These are phyloP conservation scores for Cucumis cinereus DNA, from an alignment of 306 rosid species.

Conservation along the genomic window DNA sequence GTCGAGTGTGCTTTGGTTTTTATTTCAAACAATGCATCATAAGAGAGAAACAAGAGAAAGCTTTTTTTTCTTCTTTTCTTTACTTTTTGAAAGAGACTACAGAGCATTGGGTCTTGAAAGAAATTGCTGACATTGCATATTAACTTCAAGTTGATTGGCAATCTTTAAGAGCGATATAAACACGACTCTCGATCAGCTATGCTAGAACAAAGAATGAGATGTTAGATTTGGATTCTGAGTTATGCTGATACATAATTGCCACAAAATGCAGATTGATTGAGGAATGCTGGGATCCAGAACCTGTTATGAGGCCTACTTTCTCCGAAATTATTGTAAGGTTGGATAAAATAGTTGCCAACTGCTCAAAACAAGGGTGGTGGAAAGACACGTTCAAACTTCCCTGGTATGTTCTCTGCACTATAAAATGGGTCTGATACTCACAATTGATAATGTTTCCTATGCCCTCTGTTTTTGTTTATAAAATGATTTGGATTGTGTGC, in stretches of 20 bases:
- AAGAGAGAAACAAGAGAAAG: neutral
- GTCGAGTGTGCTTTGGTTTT: neutral
- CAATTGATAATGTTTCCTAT: neutral
- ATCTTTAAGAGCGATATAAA: neutral
- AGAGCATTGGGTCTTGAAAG: neutral
- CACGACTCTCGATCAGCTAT: neutral
- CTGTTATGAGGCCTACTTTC: conserved; percentile 82
- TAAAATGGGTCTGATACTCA: neutral
- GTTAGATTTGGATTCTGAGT: neutral
- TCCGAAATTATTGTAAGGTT: conserved; percentile 65
- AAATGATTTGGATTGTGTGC: neutral
- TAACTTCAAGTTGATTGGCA: neutral
- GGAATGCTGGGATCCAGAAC: conserved; percentile 88
- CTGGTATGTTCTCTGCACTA: conserved; percentile 44
- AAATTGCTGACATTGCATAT: neutral
- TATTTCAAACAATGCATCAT: neutral
- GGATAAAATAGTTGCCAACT: conserved; percentile 65
- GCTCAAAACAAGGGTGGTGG: conserved; percentile 99
- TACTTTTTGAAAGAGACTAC: neutral
- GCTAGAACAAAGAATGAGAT: neutral
- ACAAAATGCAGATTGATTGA: conserved; percentile 60
- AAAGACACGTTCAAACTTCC: conserved; percentile 96
- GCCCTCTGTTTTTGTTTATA: neutral
- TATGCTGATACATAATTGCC: neutral
- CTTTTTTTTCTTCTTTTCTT: neutral